phyloP scores from a whole-genome alignment of 2,329 filamentous ascomycete genomes.

The Claviceps quebecensis region DNA sequence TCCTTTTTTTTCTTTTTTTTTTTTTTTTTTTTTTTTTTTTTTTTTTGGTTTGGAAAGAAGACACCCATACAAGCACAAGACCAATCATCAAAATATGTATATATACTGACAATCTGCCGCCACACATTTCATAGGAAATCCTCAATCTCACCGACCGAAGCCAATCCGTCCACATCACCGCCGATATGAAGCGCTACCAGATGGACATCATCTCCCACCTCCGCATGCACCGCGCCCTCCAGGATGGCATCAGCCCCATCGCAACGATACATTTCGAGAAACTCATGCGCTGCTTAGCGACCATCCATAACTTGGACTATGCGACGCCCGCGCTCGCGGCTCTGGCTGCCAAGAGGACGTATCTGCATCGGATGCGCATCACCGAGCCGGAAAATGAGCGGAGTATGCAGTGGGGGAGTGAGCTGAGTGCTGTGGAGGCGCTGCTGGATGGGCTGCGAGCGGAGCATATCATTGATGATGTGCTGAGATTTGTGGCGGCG shows the following conservation, averaged over 20 bases:
- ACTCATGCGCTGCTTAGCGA: slow-evolving; percentile 59
- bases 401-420: slow-evolving; percentile 89
- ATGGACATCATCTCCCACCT: slow-evolving; percentile 81
- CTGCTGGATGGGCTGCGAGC: slow-evolving; percentile 48
- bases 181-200: slow-evolving; percentile 71
- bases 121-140: slow-evolving; percentile 33
- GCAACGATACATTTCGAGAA: slow-evolving; percentile 66
- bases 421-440: slow-evolving; percentile 50
- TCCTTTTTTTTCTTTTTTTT: too few species aligned
- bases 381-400: slow-evolving; percentile 58
- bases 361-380: slow-evolving; percentile 68
- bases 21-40: too few species aligned
- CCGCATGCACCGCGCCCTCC: slow-evolving; percentile 73
- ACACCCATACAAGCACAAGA: too few species aligned
- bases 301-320: slow-evolving; percentile 67
- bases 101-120: too few species aligned
- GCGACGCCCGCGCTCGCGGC: slow-evolving; percentile 72
- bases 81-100: background rate
- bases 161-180: slow-evolving; percentile 46
- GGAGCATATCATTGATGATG: slow-evolving; percentile 52
- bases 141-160: slow-evolving; percentile 44
- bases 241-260: slow-evolving; percentile 59
- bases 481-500: slow-evolving; percentile 41
- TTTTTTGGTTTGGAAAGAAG: too few species aligned
- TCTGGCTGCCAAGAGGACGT: slow-evolving; percentile 75